Evolutionary conservation across 148 eudicot species (phyloP), one percentile per base, ranked within the genome.

Genomic region (Fagopyrum tataricum): DNA sequence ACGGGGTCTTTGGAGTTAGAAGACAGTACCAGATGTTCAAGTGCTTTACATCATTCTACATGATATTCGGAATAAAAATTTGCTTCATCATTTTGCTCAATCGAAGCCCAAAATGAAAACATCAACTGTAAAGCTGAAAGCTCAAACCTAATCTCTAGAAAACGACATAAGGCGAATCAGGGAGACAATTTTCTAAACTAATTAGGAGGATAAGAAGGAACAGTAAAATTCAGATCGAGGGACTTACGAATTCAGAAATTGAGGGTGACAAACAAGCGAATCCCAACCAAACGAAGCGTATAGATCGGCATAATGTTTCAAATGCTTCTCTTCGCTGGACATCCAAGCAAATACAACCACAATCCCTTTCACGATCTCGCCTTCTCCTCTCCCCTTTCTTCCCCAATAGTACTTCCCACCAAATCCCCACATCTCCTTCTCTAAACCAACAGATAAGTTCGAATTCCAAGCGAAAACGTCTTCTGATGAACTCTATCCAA

Each of bases 321-420:
- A 73, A 76, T 89, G 96, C 76, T 75, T 89, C 9, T 89, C 89
- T 74, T 89, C 82, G 80, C 98, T 94, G 14, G 96, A 94, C 97
- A 91, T 91, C 98, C 98, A 94, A 40, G 91, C 95, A 41, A 89
- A 94, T 23, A 88, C 81, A 76, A 94, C 91, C 71, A 94, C 90
- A 13, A 91, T 85, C 18, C 98, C 98, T 78, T 85, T 84, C 47
- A 78, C 80, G 77, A 78, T 77, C 66, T 14, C 10, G 43, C 52
- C 76, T 69, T 42, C 49, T 40, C 24, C 4, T 48, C 55, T 62
- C 5, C 67, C 8, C 47, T 78, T 87, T 44, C 88, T 93, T 55
- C 95, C 92, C 98, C 98, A 94, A 72, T 94, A 91, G 71, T 82
- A 83, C 72, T 82, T 86, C 47, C 98, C 98, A 20, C 98, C 97